These are phyloP conservation scores for Hypoxylon sp. DNA, from an alignment of 2,329 filamentous ascomycete genomes.

Conservation along the genomic window DNA sequence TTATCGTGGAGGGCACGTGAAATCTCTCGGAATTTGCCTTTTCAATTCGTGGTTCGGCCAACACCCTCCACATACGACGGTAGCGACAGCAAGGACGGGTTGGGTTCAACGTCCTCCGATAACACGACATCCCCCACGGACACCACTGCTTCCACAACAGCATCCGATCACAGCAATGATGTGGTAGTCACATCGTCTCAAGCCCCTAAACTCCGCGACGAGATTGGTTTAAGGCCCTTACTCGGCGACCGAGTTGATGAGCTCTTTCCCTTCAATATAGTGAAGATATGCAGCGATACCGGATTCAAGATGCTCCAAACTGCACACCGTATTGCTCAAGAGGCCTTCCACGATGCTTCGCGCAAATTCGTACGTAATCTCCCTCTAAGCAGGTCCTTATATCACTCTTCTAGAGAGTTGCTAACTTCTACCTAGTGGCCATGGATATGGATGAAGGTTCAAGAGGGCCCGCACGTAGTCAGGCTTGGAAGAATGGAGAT, in stretches of 20 bases:
- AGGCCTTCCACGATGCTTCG: neutral
- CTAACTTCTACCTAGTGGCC: neutral
- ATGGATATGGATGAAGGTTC: neutral
- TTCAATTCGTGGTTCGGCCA: too few species aligned
- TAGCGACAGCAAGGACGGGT: too few species aligned
- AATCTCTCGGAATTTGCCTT: neutral
- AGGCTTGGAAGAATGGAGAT: neutral
- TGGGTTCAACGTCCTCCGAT: too few species aligned
- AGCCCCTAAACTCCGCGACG: too few species aligned
- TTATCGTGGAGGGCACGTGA: neutral
- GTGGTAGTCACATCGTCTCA: too few species aligned
- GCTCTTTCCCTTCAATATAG: neutral
- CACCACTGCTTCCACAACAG: too few species aligned
- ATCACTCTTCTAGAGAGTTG: neutral
- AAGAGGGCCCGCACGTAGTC: neutral
- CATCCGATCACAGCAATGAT: too few species aligned
- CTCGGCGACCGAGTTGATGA: too few species aligned
- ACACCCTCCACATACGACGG: too few species aligned
- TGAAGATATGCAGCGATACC: neutral
- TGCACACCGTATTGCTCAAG: neutral
- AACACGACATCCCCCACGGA: too few species aligned
- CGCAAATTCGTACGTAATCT: neutral
- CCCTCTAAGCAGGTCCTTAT: neutral
- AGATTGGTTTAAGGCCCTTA: too few species aligned
- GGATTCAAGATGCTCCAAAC: neutral